These are phyloP conservation scores for Starmerella stellata DNA, from an alignment of 805 yeast species.

Conservation along the genomic window DNA sequence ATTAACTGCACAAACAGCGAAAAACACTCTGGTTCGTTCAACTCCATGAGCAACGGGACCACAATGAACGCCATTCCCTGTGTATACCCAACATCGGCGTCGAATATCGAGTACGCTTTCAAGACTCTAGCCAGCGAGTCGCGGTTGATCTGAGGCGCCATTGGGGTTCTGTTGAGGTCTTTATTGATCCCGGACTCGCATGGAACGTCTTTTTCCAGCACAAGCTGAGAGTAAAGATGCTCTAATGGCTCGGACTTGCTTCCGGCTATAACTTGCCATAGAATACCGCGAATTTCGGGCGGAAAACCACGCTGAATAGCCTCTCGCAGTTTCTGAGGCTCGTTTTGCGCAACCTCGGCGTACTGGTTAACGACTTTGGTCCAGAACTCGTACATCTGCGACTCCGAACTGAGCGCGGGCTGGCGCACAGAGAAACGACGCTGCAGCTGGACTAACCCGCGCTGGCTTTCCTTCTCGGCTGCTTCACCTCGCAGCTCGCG, in stretches of 20 bases:
- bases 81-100: constrained; percentile 89
- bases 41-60: constrained; percentile 65
- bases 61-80: constrained; percentile 95
- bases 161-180: constrained; percentile 73
- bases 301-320: constrained; percentile 70
- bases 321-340: constrained; percentile 39
- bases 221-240: constrained; percentile 36
- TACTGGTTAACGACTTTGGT: constrained; percentile 62
- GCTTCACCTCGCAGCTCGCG: constrained; percentile 16
- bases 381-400: constrained; percentile 50
- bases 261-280: constrained; percentile 79
- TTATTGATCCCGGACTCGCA: constrained; percentile 63
- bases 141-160: constrained; percentile 38
- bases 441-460: constrained; percentile 27
- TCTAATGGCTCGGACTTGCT: constrained; percentile 50
- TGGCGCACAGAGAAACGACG: constrained; percentile 19
- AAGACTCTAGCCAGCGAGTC: constrained; percentile 57
- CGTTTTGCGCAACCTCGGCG: constrained; percentile 41
- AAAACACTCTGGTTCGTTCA: constrained; percentile 71
- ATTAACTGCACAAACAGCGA: constrained; percentile 62
- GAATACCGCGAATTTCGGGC: constrained; percentile 61
- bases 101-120: constrained; percentile 68
- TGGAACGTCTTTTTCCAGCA: constrained; percentile 33
- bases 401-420: not conserved
- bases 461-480: constrained; percentile 34